Percentiles rank a stretch among this genome's conserved stretches.
These are phyloP conservation scores for Pyrus communis DNA, from an alignment of 306 rosid genomes.

Conservation along the genomic window DNA sequence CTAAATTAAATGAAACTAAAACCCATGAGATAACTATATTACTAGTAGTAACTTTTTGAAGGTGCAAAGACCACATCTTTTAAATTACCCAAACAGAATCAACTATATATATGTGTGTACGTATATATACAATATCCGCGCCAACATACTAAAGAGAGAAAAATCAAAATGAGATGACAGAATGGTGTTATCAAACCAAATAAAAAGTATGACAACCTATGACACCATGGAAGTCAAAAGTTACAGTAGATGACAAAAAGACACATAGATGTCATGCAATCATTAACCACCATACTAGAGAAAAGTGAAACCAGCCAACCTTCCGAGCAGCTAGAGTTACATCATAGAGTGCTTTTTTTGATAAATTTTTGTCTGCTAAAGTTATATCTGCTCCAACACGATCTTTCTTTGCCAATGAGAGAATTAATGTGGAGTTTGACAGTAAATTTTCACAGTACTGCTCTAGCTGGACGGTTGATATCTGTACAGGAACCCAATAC, in stretches of 20 bases:
- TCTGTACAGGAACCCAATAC: slow-evolving; percentile 85
- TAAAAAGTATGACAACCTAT: background rate
- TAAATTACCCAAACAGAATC: background rate
- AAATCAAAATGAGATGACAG: background rate
- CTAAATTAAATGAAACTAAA: background rate
- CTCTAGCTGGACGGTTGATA: slow-evolving; percentile 82
- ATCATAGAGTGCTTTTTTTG: slow-evolving; percentile 29
- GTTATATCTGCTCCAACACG: slow-evolving; percentile 21
- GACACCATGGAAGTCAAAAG: background rate
- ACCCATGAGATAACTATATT: background rate
- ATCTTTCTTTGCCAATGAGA: slow-evolving; percentile 45
- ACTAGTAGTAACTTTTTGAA: background rate
- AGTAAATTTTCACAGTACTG: slow-evolving; percentile 71
- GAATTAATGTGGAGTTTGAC: slow-evolving; percentile 48
- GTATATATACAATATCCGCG: background rate
- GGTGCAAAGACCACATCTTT: background rate
- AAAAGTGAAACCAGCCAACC: slow-evolving; percentile 46
- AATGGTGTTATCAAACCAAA: background rate
- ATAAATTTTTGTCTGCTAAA: background rate
- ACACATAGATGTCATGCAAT: slow-evolving; percentile 9
- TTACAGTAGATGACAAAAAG: background rate
- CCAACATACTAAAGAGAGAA: background rate
- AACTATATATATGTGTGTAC: no score
- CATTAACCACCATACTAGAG: slow-evolving; percentile 17
- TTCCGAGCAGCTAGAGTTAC: slow-evolving; percentile 49